A percentile compares a stretch with the other conserved stretches of the same genome.
These are phyloP conservation scores for Metarhizium anisopliae DNA, from an alignment of 2,329 filamentous ascomycete genomes.

Conservation along the genomic window DNA sequence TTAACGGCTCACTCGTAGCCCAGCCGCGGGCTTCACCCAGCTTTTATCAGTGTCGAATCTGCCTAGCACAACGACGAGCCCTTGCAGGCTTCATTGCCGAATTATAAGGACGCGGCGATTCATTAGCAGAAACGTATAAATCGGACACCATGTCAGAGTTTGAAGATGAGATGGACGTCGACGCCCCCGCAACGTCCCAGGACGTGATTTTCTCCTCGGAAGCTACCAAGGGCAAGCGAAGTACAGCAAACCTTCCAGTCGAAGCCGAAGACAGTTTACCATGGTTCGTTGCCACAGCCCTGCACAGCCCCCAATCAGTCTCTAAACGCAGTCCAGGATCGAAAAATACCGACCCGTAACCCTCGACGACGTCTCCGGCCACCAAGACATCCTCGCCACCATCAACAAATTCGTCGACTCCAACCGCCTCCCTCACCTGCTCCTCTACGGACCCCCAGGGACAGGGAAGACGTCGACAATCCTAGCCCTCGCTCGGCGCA, in stretches of 20 bases:
- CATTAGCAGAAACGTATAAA: too few species aligned
- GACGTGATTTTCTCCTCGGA: conserved; percentile 64
- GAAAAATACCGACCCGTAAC: conserved; percentile 93
- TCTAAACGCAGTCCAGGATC: conserved; percentile 51
- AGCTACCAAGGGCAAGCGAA: conserved; percentile 79
- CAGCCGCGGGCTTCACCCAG: too few species aligned
- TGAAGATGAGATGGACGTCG: conserved; percentile 54
- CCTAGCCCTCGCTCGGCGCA: conserved; percentile 81
- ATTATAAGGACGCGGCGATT: not conserved
- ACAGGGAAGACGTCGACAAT: conserved; percentile 98
- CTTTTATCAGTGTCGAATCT: not conserved
- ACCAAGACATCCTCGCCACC: conserved; percentile 93
- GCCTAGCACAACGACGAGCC: not conserved
- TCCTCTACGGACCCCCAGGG: conserved; percentile 92
- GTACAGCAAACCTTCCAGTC: conserved; percentile 84
- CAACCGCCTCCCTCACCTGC: conserved; percentile 87
- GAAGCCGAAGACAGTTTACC: conserved; percentile 90
- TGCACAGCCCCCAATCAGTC: not conserved
- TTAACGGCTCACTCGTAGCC: not conserved
- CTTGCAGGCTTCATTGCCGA: not conserved
- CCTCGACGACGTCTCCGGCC: conserved; percentile 86
- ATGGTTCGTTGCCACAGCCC: conserved; percentile 49
- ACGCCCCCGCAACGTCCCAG: conserved; percentile 36
- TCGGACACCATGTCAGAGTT: conserved; percentile 43
- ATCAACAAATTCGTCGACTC: conserved; percentile 97